A percentile compares a stretch with the other conserved stretches of the same genome.
Conservation (phyloP, 164 flowering plant genomes). For the Vitis riparia region DNA sequence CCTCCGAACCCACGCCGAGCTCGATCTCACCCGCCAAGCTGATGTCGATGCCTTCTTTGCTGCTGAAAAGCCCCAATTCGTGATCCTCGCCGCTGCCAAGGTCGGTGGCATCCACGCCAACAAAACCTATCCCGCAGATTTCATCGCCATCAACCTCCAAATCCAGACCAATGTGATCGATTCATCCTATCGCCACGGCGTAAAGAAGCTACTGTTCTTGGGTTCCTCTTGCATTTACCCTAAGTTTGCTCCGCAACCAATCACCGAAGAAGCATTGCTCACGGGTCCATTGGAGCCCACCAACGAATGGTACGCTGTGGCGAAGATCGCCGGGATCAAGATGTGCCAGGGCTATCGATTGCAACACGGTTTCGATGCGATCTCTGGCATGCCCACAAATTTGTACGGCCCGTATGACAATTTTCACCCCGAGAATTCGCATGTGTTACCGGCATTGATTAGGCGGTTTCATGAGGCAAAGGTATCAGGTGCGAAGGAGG, state of each 20-base stretch:
- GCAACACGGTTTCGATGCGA: conserved; percentile 71
- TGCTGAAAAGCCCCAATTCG: conserved; percentile 57
- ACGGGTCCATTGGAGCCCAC: conserved; percentile 92
- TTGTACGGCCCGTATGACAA: conserved; percentile 88
- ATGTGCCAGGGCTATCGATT: conserved; percentile 83
- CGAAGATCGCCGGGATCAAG: conserved; percentile 91
- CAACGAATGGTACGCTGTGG: conserved; percentile 90
- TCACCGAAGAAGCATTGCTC: conserved; percentile 68
- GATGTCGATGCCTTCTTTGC: conserved; percentile 82
- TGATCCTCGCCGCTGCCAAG: conserved; percentile 89
- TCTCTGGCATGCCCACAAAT: conserved; percentile 89
- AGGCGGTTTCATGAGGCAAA: conserved; percentile 91
- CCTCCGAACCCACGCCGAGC: conserved; percentile 71
- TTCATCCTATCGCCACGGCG: conserved; percentile 57
- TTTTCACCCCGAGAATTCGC: conserved; percentile 91
- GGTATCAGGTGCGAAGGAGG: conserved; percentile 57
- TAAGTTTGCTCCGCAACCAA: conserved; percentile 87
- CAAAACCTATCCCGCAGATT: conserved; percentile 88
- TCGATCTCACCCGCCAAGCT: conserved; percentile 79
- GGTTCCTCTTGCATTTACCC: conserved; percentile 96
- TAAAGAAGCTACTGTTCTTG: conserved; percentile 70
- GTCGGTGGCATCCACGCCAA: conserved; percentile 98
- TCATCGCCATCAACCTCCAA: conserved; percentile 79
- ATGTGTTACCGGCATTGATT: conserved; percentile 88
- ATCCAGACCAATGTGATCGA: conserved; percentile 91